These are phyloP conservation scores for Eimeria maxima DNA, from an alignment of 169 alveolate genomes.

Conservation along the genomic window DNA sequence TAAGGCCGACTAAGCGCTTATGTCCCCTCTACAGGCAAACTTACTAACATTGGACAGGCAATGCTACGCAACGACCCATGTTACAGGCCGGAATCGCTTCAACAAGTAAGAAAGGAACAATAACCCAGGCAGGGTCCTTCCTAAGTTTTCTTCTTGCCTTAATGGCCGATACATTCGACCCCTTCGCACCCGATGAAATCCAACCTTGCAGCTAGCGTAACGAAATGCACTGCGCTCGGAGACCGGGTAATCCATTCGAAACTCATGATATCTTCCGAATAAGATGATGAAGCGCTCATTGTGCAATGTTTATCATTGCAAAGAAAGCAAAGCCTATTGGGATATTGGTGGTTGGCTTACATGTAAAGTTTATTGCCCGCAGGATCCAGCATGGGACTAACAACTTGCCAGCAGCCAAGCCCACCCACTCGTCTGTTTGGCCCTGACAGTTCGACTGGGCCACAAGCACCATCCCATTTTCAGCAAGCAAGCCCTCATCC, in stretches of 20 bases:
- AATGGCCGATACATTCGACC: background rate
- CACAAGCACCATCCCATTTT: background rate
- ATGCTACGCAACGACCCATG: too few relatives aligned
- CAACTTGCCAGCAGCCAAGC: background rate
- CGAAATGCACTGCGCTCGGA: background rate
- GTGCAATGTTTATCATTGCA: background rate
- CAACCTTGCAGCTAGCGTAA: conserved; percentile 10
- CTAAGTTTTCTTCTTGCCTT: background rate
- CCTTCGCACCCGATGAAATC: background rate
- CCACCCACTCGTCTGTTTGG: conserved; percentile 28
- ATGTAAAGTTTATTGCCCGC: background rate
- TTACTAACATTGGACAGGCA: too few relatives aligned
- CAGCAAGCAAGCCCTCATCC: background rate
- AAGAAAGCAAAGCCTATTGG: background rate
- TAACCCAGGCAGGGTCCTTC: background rate
- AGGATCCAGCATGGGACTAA: background rate
- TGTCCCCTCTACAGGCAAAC: too few relatives aligned
- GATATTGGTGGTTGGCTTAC: background rate
- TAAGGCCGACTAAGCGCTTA: too few relatives aligned
- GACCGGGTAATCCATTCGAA: background rate
- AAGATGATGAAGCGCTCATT: background rate
- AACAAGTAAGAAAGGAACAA: background rate
- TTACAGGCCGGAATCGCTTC: too few relatives aligned
- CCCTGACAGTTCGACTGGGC: conserved; percentile 27
- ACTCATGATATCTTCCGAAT: background rate